Evolutionary conservation across 805 yeast genomes (phyloP), one percentile per base, ranked within the genome.

Genomic region (Gaillardinia entomophila): DNA sequence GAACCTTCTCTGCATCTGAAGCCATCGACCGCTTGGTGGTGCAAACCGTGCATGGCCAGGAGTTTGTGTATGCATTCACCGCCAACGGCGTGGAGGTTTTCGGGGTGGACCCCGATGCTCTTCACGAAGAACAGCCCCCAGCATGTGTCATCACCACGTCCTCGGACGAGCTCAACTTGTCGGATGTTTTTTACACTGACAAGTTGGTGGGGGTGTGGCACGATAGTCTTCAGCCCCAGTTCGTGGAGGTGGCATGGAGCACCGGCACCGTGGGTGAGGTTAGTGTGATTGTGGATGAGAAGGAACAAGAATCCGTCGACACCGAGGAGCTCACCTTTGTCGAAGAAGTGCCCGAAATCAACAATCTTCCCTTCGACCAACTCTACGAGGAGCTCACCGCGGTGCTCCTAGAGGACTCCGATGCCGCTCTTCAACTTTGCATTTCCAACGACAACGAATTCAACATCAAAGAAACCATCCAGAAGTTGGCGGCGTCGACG

Each of bases 181-280:
- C 46, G 27, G 51, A 53, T 36, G 45, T 46, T 16, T 66, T 65
- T 42, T 65, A 61, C 31, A 50, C 37, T 16, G 32, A 32, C 33
- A 51, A 53, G 14, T 51, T 62, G 12, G 51, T 57, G 10, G 68
- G 72, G 8, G 70, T 72, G 12, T 59, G 62, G 61, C 57, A 53
- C 43, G 61, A 50, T 39, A 55, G 44, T 16, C 56, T 38, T 36
- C 51, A 48, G 46, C 57, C 62, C 4, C 46, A 43, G 11, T 55
- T 59, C 24, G 41, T 32, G 6, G 28, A 14, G 4, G 41, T 54
- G 16, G 39, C 38, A 18, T 48, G 41, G 37, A 31, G 23, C n/a
- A 30, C 33, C 24, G 22, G 26, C n/a, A 17, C 30, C 28, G 31
- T 10, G 3, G 43, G 47, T 11, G 43, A 42, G 12, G 16, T 44